phyloP scores from a whole-genome alignment of 768 basidiomycete genomes.

The Cystobasidium tubakii region DNA sequence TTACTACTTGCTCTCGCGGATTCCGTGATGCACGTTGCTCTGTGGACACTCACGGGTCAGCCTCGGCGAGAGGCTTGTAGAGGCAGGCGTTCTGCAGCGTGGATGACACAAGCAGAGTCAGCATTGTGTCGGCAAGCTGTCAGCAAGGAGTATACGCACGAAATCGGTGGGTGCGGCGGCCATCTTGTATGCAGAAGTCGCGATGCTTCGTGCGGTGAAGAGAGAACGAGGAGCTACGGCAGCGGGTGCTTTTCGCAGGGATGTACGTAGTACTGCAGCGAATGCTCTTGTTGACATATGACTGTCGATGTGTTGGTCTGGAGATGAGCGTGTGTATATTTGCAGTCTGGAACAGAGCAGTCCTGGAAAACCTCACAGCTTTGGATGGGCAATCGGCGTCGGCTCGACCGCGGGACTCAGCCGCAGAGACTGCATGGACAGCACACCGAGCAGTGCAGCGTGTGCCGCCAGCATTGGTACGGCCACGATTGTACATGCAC shows the following conservation, averaged over 20 bases:
- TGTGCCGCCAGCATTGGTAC: no score
- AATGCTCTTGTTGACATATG: conserved; percentile 13
- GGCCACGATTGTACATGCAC: no score
- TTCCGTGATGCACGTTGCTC: conserved; percentile 10
- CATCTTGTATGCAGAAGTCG: background rate
- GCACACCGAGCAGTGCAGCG: no score
- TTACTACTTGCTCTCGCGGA: no score
- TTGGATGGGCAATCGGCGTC: background rate
- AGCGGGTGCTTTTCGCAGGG: background rate
- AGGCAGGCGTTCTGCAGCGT: conserved; percentile 73
- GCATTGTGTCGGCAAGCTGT: background rate
- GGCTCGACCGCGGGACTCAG: no score
- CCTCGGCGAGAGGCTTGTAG: conserved; percentile 63
- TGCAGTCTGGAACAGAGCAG: no score
- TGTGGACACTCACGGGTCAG: conserved; percentile 23
- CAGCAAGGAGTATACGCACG: background rate
- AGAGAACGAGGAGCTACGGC: background rate
- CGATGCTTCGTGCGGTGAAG: background rate
- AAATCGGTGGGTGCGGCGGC: background rate
- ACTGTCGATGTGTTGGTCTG: background rate
- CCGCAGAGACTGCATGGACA: no score
- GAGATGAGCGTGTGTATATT: background rate
- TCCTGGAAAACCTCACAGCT: no score
- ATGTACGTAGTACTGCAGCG: background rate
- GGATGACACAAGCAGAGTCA: background rate